Percentiles rank a stretch among this genome's conserved stretches.
Evolutionary conservation across 768 basidiomycete genomes (phyloP).

Genomic region (Amanita pallidorosea): DNA sequence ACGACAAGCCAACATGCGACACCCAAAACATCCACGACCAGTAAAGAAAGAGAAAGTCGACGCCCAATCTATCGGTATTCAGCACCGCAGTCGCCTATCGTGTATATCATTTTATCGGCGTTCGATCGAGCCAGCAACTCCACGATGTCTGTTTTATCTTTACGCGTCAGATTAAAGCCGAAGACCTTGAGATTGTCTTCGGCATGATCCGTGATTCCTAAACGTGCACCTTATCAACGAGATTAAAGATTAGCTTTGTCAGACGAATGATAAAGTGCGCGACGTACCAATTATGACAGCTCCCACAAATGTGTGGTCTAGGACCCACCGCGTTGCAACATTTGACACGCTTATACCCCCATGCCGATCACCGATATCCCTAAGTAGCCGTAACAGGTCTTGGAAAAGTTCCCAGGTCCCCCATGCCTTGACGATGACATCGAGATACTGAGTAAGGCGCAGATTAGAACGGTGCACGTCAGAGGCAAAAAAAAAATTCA

Average conservation of each 20-base stretch:
- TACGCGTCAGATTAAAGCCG: conserved; percentile 40
- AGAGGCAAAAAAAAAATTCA: conserved; percentile 1
- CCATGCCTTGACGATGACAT: conserved; percentile 74
- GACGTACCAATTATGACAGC: conserved; percentile 65
- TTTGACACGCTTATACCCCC: conserved; percentile 62
- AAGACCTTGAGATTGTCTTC: conserved; percentile 60
- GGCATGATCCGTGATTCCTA: conserved; percentile 66
- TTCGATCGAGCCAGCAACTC: conserved; percentile 51
- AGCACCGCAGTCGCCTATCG: conserved; percentile 75
- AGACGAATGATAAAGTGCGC: not conserved
- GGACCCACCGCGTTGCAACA: conserved; percentile 73
- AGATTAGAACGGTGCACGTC: not conserved
- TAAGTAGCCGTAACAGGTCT: conserved; percentile 44
- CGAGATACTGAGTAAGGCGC: conserved; percentile 49
- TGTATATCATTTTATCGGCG: conserved; percentile 47
- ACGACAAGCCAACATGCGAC: no score
- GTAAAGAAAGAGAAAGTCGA: not conserved
- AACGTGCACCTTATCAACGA: conserved; percentile 44
- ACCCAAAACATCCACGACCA: no score
- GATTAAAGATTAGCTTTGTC: not conserved
- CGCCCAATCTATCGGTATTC: conserved; percentile 50
- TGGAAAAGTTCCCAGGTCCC: conserved; percentile 74
- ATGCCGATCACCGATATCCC: conserved; percentile 57
- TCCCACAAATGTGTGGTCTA: conserved; percentile 69
- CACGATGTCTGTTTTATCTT: conserved; percentile 56